Percentiles rank a stretch among this genome's conserved stretches.
Conservation (phyloP, 164 flowering plant genomes). For the Tetrastigma voinierianum region DNA sequence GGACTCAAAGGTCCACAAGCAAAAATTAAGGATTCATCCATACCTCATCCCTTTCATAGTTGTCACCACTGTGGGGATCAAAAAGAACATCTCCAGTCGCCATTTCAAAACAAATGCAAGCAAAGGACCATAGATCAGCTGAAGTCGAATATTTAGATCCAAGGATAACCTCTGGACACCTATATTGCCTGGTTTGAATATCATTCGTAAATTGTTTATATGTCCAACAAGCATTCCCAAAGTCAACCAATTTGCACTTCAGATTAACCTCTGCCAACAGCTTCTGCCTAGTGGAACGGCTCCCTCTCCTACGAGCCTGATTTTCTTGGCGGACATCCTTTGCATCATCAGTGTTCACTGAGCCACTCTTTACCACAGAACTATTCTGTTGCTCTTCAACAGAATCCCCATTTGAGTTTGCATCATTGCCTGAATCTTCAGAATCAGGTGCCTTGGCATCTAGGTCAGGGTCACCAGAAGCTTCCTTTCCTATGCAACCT, state of each 20-base stretch:
- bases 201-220: conserved; percentile 87
- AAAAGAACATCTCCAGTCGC: conserved; percentile 94
- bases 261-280: conserved; percentile 60
- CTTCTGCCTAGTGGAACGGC: conserved; percentile 61
- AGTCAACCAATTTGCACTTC: conserved; percentile 87
- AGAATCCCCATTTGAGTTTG: conserved; percentile 21
- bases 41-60: conserved; percentile 95
- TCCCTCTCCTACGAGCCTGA: conserved; percentile 52
- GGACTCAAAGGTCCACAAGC: too few species aligned
- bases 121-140: conserved; percentile 93
- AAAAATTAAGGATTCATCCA: not conserved
- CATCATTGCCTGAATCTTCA: conserved; percentile 25
- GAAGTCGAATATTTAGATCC: conserved; percentile 88
- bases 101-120: conserved; percentile 93
- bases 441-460: conserved; percentile 25
- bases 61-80: conserved; percentile 91
- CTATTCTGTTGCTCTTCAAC: conserved; percentile 26
- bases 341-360: conserved; percentile 22
- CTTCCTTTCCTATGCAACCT: conserved; percentile 50
- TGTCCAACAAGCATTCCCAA: conserved; percentile 97
- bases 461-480: conserved; percentile 36
- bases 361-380: conserved; percentile 22
- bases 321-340: conserved; percentile 29
- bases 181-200: conserved; percentile 68
- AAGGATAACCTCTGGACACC: conserved; percentile 75